Conservation (phyloP, 2,329 filamentous ascomycete genomes). For the Aspergillus sp. region DNA sequence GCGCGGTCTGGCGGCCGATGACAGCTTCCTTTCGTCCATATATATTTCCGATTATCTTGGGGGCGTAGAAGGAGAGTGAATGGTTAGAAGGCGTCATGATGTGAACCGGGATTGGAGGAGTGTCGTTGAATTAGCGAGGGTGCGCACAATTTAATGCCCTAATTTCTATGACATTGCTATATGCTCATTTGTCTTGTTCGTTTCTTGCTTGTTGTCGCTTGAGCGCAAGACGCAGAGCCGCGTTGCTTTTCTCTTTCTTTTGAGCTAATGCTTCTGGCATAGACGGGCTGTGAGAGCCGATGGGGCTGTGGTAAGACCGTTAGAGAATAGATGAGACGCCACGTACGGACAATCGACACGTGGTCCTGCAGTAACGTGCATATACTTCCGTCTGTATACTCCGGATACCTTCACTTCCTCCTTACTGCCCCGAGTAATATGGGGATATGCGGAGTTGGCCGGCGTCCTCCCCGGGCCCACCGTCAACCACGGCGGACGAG, state of each 20-base stretch:
- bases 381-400: too few species aligned
- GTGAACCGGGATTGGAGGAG: background rate
- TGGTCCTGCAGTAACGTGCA: too few species aligned
- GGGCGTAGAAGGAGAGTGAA: conserved; percentile 1
- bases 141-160: background rate
- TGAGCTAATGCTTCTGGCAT: background rate
- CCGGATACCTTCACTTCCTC: too few species aligned
- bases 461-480: background rate
- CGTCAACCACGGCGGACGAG: background rate
- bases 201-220: background rate
- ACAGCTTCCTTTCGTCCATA: background rate
- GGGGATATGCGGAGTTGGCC: background rate
- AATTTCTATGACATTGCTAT: background rate
- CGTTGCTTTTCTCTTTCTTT: background rate
- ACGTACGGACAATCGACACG: too few species aligned
- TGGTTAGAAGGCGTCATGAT: conserved; percentile 4
- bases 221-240: background rate
- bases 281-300: background rate
- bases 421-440: too few species aligned
- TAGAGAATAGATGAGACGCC: background rate
- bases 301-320: background rate
- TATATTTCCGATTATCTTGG: background rate
- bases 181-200: background rate
- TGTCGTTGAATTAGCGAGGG: conserved; percentile 1
- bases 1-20: background rate